Percentiles rank a stretch among this genome's conserved stretches.
phyloP scores from a whole-genome alignment of 345 rosid genomes.

The Microthlaspi erraticum region DNA sequence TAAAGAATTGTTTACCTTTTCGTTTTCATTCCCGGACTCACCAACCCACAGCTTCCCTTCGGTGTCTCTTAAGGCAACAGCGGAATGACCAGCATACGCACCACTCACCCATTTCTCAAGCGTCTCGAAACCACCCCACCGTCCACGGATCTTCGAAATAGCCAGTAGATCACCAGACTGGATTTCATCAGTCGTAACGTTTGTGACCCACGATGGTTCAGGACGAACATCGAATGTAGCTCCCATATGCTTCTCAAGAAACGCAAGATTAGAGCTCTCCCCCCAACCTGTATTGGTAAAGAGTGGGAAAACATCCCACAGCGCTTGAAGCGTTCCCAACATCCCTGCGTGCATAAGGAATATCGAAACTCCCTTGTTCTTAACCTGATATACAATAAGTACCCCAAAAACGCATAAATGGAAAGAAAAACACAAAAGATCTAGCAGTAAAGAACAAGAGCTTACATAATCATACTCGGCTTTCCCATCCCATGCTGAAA shows the following conservation, averaged over 20 bases:
- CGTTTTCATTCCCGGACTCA: conserved; percentile 96
- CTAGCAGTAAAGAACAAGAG: conserved; percentile 18
- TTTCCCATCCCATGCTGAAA: conserved; percentile 80
- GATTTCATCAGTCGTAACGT: conserved; percentile 70
- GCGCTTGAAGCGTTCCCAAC: conserved; percentile 90
- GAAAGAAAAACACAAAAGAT: background rate
- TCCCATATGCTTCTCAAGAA: conserved; percentile 92
- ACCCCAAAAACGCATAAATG: conserved; percentile 1
- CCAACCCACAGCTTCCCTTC: conserved; percentile 97
- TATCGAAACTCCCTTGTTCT: conserved; percentile 83
- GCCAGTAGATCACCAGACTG: conserved; percentile 92
- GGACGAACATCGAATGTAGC: conserved; percentile 79
- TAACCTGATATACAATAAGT: conserved; percentile 59
- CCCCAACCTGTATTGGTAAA: conserved; percentile 99
- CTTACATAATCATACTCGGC: conserved; percentile 93
- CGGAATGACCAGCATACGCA: conserved; percentile 93
- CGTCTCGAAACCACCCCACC: conserved; percentile 98
- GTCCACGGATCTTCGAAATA: conserved; percentile 84
- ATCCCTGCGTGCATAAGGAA: conserved; percentile 98
- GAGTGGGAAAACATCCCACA: conserved; percentile 96
- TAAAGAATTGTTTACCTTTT: conserved; percentile 53
- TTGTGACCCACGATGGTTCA: conserved; percentile 78
- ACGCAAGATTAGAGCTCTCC: conserved; percentile 78
- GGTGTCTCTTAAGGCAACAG: conserved; percentile 81
- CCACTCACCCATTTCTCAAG: conserved; percentile 99